These are phyloP conservation scores for Triadica sebifera DNA, from an alignment of 345 rosid species.

Conservation along the genomic window DNA sequence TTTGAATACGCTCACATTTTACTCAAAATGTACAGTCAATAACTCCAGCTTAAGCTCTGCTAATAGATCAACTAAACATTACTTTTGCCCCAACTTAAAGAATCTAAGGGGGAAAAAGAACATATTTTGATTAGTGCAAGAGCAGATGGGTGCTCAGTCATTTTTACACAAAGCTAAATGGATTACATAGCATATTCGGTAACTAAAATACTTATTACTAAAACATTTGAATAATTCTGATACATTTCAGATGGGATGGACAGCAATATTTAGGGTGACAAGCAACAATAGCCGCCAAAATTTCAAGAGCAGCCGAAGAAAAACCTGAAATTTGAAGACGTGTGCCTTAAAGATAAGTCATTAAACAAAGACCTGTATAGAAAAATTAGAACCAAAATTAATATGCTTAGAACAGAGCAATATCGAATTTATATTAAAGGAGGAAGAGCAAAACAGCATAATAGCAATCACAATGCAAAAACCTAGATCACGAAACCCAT, in stretches of 20 bases:
- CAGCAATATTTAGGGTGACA: not conserved
- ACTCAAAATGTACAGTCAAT: not conserved
- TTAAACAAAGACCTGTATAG: not conserved
- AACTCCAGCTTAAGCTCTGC: not conserved
- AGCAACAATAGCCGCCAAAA: not conserved
- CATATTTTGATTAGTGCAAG: not conserved
- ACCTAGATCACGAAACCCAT: not conserved
- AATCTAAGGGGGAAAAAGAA: too few relatives aligned
- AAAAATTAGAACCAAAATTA: not conserved
- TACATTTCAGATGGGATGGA: not conserved
- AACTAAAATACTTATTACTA: not conserved
- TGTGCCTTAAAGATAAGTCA: not conserved
- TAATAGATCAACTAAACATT: too few relatives aligned
- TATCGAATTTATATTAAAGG: not conserved
- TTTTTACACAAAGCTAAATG: not conserved
- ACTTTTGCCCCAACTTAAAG: not conserved
- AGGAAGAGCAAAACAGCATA: not conserved
- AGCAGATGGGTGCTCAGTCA: not conserved
- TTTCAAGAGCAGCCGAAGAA: not conserved
- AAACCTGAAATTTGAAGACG: not conserved
- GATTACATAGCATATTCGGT: constrained; percentile 1
- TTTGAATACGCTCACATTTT: not conserved
- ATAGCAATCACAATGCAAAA: not conserved
- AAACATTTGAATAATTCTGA: not conserved
- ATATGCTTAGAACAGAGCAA: not conserved